Evolutionary conservation across 805 yeast genomes (phyloP), one percentile per base, ranked within the genome.

Genomic region (Wickerhamiella lipophila): DNA sequence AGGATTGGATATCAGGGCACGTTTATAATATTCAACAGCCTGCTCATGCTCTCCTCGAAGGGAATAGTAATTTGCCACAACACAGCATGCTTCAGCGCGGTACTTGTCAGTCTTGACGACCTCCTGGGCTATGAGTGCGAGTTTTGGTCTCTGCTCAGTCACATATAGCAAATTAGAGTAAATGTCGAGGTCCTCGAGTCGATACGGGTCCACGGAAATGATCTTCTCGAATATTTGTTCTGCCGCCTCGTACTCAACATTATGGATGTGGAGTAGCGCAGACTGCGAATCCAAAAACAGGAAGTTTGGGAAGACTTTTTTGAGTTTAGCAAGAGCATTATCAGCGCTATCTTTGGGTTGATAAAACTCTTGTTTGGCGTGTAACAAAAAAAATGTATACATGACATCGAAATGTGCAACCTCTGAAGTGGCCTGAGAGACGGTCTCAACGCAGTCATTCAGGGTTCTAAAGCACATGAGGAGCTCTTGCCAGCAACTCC

Each of bases 151-250:
- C 62, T 85, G 84, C 58, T 87, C 96, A 83, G 86, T 84, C 35
- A 92, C 97, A 60, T 88, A 92, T 32, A 92, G 71, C 62, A 92
- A 84, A 64, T 92, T 89, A n/a, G 97, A 88, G 64, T 84, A 92
- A 0, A 83, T 77, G 61, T 92, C 98, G 68, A 92, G 69, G 58
- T 88, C 95, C 58, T 92, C 97, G 19, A 92, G 68, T 42, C 96
- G 68, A 55, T 83, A 75, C 0, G 97, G 97, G 62, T 92, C 97
- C 19, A 67, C 67, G 7, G 71, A 60, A 21, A 88, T 65, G 0
- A 92, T 75, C 41, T 76, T 74, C 60, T 89, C 96, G 62, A 89
- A 92, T 2, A 83, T 65, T 46, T 68, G 60, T 57, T 86, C 96
- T 0, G 96, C 87, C 46, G 78, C 81, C 23, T 70, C 73, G 61